Percentiles rank a stretch among this genome's conserved stretches.
phyloP scores from a whole-genome alignment of 805 yeast species.

The Metschnikowia koreensis region DNA sequence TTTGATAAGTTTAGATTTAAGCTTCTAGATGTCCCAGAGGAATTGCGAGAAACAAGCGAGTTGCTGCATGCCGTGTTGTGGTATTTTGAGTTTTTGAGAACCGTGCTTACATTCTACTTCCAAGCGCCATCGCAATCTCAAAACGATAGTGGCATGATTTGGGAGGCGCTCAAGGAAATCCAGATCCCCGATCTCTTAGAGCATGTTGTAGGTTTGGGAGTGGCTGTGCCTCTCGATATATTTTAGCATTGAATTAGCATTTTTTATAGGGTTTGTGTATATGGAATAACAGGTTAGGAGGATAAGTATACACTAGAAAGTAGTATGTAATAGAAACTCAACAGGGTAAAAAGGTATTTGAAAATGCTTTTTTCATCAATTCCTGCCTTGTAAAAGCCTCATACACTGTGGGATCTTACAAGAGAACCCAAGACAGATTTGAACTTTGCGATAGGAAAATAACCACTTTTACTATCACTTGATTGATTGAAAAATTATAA shows the following conservation, averaged over 20 bases:
- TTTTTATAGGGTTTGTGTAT: background rate
- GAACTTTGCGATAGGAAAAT: too few relatives aligned
- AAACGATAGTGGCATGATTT: constrained; percentile 8
- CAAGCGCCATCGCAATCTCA: background rate
- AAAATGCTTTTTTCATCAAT: too few relatives aligned
- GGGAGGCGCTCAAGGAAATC: constrained; percentile 13
- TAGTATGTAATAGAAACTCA: too few relatives aligned
- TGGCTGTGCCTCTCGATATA: constrained; percentile 10
- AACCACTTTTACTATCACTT: too few relatives aligned
- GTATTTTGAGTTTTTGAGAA: constrained; percentile 3
- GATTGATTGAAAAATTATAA: too few relatives aligned
- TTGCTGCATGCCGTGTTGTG: constrained; percentile 4
- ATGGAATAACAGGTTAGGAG: too few relatives aligned
- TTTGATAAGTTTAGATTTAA: constrained; percentile 8
- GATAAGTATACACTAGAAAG: too few relatives aligned
- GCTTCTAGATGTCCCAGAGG: constrained; percentile 6
- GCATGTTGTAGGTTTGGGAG: constrained; percentile 16
- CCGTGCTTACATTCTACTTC: constrained; percentile 1
- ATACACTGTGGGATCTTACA: too few relatives aligned
- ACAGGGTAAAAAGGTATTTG: too few relatives aligned
- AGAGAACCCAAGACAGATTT: too few relatives aligned
- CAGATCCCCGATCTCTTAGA: constrained; percentile 18
- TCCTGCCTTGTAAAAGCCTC: too few relatives aligned
- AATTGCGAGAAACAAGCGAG: constrained; percentile 7
- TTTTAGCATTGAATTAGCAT: background rate